Percentiles rank a stretch among this genome's conserved stretches.
Conservation (phyloP, 805 yeast genomes). For the Maudiozyma turicensis region DNA sequence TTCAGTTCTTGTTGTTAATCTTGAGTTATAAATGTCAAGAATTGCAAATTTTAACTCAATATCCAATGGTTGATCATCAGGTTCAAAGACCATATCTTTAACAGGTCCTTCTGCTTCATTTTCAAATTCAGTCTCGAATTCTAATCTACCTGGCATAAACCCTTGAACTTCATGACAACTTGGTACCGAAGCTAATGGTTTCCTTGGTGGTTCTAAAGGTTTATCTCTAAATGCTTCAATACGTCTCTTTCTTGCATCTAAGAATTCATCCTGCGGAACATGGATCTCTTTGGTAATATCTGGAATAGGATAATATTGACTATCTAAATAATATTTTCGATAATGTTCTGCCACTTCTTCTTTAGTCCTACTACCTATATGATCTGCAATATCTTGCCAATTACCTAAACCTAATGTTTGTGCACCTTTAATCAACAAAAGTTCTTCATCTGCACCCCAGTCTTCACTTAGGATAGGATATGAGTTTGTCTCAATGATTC, state of each 20-base stretch:
- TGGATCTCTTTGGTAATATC: constrained; percentile 65
- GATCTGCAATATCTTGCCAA: constrained; percentile 98
- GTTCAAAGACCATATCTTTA: constrained; percentile 92
- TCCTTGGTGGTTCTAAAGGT: constrained; percentile 78
- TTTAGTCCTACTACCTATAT: constrained; percentile 82
- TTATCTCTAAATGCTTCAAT: constrained; percentile 62
- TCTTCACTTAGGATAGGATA: constrained; percentile 82
- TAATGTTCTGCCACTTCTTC: constrained; percentile 90
- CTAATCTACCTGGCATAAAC: constrained; percentile 96
- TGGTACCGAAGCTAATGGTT: constrained; percentile 88
- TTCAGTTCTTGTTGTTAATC: constrained; percentile 87
- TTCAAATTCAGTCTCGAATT: constrained; percentile 92
- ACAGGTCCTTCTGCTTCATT: constrained; percentile 93
- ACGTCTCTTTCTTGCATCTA: constrained; percentile 55
- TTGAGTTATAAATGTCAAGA: constrained; percentile 79
- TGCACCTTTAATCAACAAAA: constrained; percentile 79
- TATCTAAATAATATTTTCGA: constrained; percentile 55
- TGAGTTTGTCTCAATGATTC: constrained; percentile 86
- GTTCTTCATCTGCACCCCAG: constrained; percentile 99
- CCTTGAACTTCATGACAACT: constrained; percentile 96
- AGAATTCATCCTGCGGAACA: constrained; percentile 59
- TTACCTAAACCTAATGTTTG: constrained; percentile 89
- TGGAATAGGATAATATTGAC: constrained; percentile 78
- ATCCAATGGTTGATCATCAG: constrained; percentile 82
- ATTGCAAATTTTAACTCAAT: constrained; percentile 83